phyloP scores from a whole-genome alignment of 164 flowering plant species.

The Vitis cinerea region DNA sequence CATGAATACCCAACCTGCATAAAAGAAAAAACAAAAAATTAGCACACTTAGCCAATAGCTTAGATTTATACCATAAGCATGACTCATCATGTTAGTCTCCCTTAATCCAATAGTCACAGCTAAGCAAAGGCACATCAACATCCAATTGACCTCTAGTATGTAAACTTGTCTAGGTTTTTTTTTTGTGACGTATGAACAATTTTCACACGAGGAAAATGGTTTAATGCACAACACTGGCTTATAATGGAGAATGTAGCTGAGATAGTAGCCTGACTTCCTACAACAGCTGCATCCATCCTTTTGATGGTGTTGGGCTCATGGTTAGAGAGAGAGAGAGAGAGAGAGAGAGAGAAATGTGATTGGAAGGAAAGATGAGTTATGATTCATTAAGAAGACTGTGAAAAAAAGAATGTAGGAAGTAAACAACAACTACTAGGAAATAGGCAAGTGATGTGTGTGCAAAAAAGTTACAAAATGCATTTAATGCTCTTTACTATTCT shows the following conservation, averaged over 20 bases:
- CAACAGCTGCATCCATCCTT: conserved; percentile 40
- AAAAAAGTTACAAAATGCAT: conserved; percentile 35
- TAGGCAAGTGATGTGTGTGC: conserved; percentile 28
- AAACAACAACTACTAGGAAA: conserved; percentile 18
- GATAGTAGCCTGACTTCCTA: conserved; percentile 77
- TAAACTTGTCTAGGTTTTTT: conserved; percentile 66
- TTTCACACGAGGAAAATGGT: conserved; percentile 70
- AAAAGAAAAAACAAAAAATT: neutral
- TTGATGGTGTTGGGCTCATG: conserved; percentile 25
- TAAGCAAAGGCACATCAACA: conserved; percentile 59
- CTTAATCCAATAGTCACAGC: conserved; percentile 63
- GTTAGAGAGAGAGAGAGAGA: conserved; percentile 10
- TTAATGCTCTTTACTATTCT: conserved; percentile 30
- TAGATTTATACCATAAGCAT: conserved; percentile 59
- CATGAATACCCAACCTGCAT: neutral
- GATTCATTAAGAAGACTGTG: conserved; percentile 9
- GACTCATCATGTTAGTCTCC: conserved; percentile 65
- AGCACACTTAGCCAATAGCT: neutral
- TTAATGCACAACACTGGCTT: conserved; percentile 66
- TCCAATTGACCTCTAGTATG: conserved; percentile 77
- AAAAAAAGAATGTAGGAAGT: conserved; percentile 25
- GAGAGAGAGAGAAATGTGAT: neutral
- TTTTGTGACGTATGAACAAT: conserved; percentile 61
- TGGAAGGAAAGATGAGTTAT: conserved; percentile 5
- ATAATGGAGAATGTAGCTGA: conserved; percentile 74